A percentile compares a stretch with the other conserved stretches of the same genome.
phyloP scores from a whole-genome alignment of 441 rosid species.

The Eruca vesicaria region DNA sequence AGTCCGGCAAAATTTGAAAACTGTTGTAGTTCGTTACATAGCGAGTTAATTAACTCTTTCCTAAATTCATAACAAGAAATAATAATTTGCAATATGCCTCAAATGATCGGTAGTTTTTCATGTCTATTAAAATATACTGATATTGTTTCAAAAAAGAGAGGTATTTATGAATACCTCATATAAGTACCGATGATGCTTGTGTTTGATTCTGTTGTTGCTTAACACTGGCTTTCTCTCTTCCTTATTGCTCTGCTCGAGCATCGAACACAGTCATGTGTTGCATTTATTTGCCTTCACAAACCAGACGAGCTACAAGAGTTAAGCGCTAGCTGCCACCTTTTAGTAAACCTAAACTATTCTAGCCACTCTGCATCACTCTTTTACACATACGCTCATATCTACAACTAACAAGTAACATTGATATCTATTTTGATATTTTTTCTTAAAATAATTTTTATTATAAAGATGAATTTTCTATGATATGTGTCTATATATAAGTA shows the following conservation, averaged over 20 bases:
- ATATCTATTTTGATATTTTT: too few species aligned
- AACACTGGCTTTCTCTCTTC: neutral
- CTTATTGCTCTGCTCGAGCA: neutral
- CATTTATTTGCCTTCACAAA: neutral
- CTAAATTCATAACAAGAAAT: too few species aligned
- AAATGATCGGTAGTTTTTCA: too few species aligned
- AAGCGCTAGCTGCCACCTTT: neutral
- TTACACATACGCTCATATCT: neutral
- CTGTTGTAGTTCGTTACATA: too few species aligned
- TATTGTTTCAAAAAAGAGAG: neutral
- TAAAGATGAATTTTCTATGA: too few species aligned
- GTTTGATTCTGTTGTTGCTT: neutral
- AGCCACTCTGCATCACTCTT: too few species aligned
- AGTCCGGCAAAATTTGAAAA: too few species aligned
- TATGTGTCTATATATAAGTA: too few species aligned
- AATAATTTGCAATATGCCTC: too few species aligned
- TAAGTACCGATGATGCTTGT: neutral
- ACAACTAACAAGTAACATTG: too few species aligned
- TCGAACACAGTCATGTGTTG: neutral
- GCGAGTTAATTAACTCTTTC: too few species aligned
- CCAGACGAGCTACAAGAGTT: neutral
- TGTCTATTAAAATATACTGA: neutral
- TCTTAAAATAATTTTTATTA: too few species aligned
- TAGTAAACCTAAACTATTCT: neutral
- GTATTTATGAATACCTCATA: neutral